phyloP scores from a whole-genome alignment of 345 rosid species.

The Camelina laxa region DNA sequence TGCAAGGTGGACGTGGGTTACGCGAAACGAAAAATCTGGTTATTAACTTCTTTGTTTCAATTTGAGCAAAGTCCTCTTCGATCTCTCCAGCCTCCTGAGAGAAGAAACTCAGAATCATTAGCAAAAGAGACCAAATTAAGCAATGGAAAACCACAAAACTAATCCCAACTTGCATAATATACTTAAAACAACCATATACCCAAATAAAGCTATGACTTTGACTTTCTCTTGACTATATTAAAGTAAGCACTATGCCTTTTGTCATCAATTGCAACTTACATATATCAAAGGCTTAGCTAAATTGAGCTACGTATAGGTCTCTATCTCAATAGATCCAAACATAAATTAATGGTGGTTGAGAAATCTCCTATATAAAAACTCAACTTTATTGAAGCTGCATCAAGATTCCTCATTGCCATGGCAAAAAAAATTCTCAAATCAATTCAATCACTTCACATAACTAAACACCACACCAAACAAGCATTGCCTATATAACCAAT shows the following conservation, averaged over 20 bases:
- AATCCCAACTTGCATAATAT: slow-evolving; percentile 15
- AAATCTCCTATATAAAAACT: neutral
- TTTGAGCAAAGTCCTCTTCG: slow-evolving; percentile 75
- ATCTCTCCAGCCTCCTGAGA: slow-evolving; percentile 71
- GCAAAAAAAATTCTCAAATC: neutral
- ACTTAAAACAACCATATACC: slow-evolving; percentile 2
- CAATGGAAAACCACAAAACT: slow-evolving; percentile 14
- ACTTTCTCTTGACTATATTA: slow-evolving; percentile 18
- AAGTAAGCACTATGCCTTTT: neutral
- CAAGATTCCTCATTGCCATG: slow-evolving; percentile 18
- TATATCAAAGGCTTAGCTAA: neutral
- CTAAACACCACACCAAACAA: slow-evolving; percentile 25
- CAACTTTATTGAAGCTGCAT: slow-evolving; percentile 20
- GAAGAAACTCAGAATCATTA: slow-evolving; percentile 21
- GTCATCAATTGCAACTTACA: neutral
- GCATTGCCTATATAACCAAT: neutral
- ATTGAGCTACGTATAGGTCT: slow-evolving; percentile 8
- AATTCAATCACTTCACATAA: neutral
- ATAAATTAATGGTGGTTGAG: neutral
- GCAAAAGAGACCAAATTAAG: neutral
- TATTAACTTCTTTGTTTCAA: slow-evolving; percentile 55
- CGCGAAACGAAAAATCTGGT: slow-evolving; percentile 52
- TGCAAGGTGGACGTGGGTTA: slow-evolving; percentile 54
- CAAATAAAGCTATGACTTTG: slow-evolving; percentile 13
- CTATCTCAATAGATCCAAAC: neutral